Conservation (phyloP, 1,139 yeast genomes). For the Saccharomycopsis hybrid region DNA sequence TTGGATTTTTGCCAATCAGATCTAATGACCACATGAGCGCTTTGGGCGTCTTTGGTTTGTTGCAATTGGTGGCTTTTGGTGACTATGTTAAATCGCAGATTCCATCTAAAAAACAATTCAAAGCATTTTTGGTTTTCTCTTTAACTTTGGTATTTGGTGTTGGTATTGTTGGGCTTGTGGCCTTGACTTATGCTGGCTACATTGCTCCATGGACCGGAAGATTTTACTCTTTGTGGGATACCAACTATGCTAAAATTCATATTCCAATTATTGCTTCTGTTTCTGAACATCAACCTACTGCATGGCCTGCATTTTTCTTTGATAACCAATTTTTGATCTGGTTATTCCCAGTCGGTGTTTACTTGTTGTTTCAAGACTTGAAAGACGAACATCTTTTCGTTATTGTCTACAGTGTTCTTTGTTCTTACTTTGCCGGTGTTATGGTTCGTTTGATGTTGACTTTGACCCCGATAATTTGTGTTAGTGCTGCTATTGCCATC, state of each 20-base stretch:
- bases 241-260: constrained; percentile 94
- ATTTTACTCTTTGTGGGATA: constrained; percentile 97
- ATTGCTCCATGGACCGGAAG: constrained; percentile 99
- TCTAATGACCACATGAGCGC: constrained; percentile 99
- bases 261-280: constrained; percentile 99
- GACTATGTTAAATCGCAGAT: constrained; percentile 72
- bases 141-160: constrained; percentile 47
- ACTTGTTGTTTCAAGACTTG: constrained; percentile 81
- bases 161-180: constrained; percentile 68
- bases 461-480: constrained; percentile 93
- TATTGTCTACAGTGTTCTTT: constrained; percentile 82
- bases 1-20: constrained; percentile 92
- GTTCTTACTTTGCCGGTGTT: constrained; percentile 97
- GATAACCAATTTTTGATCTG: constrained; percentile 90
- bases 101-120: constrained; percentile 67
- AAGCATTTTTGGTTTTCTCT: constrained; percentile 59
- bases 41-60: constrained; percentile 90
- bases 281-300: constrained; percentile 98
- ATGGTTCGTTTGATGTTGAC: constrained; percentile 98
- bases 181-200: constrained; percentile 81
- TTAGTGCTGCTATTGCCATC: constrained; percentile 79
- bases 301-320: constrained; percentile 98
- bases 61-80: constrained; percentile 87
- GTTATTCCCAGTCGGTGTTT: constrained; percentile 98
- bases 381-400: constrained; percentile 90